Conservation (phyloP, 2,329 filamentous ascomycete species). For the Diplodia intermedia region DNA sequence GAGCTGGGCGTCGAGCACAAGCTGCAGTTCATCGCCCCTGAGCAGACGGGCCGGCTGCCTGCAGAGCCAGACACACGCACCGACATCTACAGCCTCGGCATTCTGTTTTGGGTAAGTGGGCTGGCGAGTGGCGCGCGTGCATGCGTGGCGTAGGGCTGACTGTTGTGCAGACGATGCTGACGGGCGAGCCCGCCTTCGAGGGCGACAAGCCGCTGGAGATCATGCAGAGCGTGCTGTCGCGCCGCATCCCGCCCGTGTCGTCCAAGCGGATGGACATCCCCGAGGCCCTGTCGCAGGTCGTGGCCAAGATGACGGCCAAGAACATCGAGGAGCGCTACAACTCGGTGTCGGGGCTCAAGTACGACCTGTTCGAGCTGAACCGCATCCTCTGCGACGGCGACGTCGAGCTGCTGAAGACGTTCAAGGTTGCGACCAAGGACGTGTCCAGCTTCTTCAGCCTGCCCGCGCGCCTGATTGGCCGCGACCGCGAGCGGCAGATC, state of each 20-base stretch:
- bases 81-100: constrained; percentile 90
- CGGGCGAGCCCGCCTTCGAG: constrained; percentile 79
- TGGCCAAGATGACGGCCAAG: constrained; percentile 92
- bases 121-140: background rate
- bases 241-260: constrained; percentile 78
- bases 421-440: constrained; percentile 81
- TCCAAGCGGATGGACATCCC: constrained; percentile 82
- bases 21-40: constrained; percentile 88
- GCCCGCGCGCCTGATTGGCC: constrained; percentile 80
- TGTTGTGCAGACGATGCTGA: constrained; percentile 61
- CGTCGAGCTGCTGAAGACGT: constrained; percentile 71
- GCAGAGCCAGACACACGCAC: constrained; percentile 90
- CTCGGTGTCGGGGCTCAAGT: constrained; percentile 82
- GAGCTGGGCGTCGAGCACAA: constrained; percentile 89
- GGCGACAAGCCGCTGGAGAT: constrained; percentile 85
- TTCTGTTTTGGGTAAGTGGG: constrained; percentile 77
- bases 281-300: constrained; percentile 79
- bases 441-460: constrained; percentile 92
- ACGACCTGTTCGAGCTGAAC: constrained; percentile 78
- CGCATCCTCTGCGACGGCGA: constrained; percentile 79
- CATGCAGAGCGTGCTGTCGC: constrained; percentile 84
- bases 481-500: constrained; percentile 72
- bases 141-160: background rate
- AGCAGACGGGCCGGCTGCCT: constrained; percentile 92
- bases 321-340: constrained; percentile 88